These are phyloP conservation scores for Immersiporthe knoxdaviesiana DNA, from an alignment of 2,329 filamentous ascomycete species.

Conservation along the genomic window DNA sequence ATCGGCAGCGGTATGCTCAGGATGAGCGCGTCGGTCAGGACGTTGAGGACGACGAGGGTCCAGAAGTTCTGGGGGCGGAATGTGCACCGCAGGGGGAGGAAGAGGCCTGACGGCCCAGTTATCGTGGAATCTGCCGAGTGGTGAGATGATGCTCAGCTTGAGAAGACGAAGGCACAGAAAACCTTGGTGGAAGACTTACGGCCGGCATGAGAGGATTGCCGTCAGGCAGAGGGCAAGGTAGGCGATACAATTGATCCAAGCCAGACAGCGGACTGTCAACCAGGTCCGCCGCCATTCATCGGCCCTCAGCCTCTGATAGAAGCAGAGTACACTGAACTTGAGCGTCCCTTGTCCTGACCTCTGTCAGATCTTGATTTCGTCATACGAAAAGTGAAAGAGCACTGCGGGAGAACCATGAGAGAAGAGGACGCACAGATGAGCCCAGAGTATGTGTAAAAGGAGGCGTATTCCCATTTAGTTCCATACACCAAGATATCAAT, in stretches of 20 bases:
- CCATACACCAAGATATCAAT: constrained; percentile 32
- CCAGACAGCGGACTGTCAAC: constrained; percentile 30
- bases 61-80: constrained; percentile 27
- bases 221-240: constrained; percentile 28
- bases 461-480: constrained; percentile 34
- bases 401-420: no score
- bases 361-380: background rate
- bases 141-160: background rate
- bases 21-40: constrained; percentile 34
- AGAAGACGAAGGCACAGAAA: background rate
- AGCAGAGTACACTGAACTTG: constrained; percentile 36
- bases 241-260: constrained; percentile 32
- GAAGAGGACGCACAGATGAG: constrained; percentile 33
- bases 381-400: background rate
- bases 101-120: constrained; percentile 36
- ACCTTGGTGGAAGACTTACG: background rate
- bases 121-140: constrained; percentile 15
- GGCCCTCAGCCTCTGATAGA: constrained; percentile 35
- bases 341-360: constrained; percentile 31
- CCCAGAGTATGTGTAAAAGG: constrained; percentile 35
- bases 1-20: constrained; percentile 36
- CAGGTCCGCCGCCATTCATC: constrained; percentile 29
- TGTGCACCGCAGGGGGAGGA: constrained; percentile 24
- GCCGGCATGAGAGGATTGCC: constrained; percentile 16
- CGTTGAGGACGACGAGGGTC: constrained; percentile 32